phyloP scores from a whole-genome alignment of 2,329 filamentous ascomycete genomes.

The Geosmithia putterillii region DNA sequence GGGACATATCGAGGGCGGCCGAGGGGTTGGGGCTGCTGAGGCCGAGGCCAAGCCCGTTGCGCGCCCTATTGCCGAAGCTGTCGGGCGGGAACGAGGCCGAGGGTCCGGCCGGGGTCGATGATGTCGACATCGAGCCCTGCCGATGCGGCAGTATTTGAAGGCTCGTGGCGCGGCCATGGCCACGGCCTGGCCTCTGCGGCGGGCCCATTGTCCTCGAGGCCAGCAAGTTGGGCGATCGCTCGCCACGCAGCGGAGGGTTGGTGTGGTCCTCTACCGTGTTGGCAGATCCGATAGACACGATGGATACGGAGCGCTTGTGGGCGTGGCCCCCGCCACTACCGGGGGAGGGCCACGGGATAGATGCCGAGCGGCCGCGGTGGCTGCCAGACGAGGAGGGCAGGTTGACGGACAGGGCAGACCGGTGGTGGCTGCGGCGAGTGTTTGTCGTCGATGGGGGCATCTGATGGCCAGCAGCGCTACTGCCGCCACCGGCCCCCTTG shows the following conservation, averaged over 20 bases:
- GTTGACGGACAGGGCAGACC: slow-evolving; percentile 52
- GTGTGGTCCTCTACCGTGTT: slow-evolving; percentile 33
- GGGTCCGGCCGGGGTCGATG: slow-evolving; percentile 11
- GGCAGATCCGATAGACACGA: slow-evolving; percentile 60
- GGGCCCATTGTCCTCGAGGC: slow-evolving; percentile 9
- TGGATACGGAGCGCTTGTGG: slow-evolving; percentile 69
- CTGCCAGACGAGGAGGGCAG: slow-evolving; percentile 29
- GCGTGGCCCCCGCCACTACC: slow-evolving; percentile 30
- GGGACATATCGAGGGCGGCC: slow-evolving; percentile 13
- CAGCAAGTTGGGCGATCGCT: slow-evolving; percentile 10
- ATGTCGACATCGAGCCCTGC: slow-evolving; percentile 23
- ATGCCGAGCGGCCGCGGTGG: slow-evolving; percentile 28
- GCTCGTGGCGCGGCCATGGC: slow-evolving; percentile 70
- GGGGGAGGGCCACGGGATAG: slow-evolving; percentile 32
- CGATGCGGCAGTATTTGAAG: slow-evolving; percentile 49
- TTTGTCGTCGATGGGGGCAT: slow-evolving; percentile 29
- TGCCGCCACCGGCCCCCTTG: slow-evolving; percentile 28
- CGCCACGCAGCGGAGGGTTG: slow-evolving; percentile 28
- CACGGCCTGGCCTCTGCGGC: slow-evolving; percentile 40
- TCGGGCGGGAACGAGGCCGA: slow-evolving; percentile 38
- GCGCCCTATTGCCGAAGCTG: slow-evolving; percentile 23
- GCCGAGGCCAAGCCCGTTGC: slow-evolving; percentile 22
- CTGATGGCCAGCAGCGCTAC: too few relatives aligned
- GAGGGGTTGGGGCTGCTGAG: slow-evolving; percentile 29
- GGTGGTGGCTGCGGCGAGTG: slow-evolving; percentile 43